Evolutionary conservation across 2,329 filamentous ascomycete species (phyloP).

Genomic region (Neonectria hederae): DNA sequence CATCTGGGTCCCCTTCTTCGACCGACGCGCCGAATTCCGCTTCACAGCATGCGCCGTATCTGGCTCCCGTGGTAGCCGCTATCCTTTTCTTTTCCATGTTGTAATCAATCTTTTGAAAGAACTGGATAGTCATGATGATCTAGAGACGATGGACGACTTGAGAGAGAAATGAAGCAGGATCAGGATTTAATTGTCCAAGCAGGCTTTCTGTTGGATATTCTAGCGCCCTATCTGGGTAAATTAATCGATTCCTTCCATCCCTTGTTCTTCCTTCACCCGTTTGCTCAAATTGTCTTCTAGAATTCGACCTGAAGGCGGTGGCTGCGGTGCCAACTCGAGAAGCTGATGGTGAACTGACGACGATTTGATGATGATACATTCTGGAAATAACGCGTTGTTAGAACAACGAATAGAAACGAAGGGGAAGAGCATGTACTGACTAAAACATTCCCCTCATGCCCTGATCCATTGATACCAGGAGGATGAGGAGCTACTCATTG

Average conservation of each 20-base stretch:
- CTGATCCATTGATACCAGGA: not conserved
- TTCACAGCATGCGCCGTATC: conserved; percentile 17
- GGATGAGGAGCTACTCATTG: no score
- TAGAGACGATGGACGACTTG: not conserved
- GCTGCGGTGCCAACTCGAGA: not conserved
- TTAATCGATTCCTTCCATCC: not conserved
- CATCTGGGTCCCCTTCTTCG: conserved; percentile 3
- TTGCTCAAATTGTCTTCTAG: not conserved
- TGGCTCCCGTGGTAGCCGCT: conserved; percentile 12
- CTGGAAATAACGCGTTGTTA: not conserved
- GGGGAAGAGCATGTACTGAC: not conserved
- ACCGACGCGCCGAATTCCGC: conserved; percentile 26
- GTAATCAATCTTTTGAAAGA: not conserved
- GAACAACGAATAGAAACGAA: not conserved
- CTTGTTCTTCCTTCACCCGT: not conserved
- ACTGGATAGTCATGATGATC: not conserved
- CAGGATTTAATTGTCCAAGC: not conserved
- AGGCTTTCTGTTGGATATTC: not conserved
- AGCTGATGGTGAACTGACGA: not conserved
- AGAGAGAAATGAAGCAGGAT: not conserved
- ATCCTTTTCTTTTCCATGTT: conserved; percentile 19
- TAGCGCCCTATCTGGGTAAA: not conserved
- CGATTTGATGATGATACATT: not conserved
- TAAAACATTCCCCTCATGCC: not conserved
- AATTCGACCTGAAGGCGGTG: not conserved